Evolutionary conservation across 192 early-diverging fungal species (phyloP).

Genomic region (Linnemannia hyalina): DNA sequence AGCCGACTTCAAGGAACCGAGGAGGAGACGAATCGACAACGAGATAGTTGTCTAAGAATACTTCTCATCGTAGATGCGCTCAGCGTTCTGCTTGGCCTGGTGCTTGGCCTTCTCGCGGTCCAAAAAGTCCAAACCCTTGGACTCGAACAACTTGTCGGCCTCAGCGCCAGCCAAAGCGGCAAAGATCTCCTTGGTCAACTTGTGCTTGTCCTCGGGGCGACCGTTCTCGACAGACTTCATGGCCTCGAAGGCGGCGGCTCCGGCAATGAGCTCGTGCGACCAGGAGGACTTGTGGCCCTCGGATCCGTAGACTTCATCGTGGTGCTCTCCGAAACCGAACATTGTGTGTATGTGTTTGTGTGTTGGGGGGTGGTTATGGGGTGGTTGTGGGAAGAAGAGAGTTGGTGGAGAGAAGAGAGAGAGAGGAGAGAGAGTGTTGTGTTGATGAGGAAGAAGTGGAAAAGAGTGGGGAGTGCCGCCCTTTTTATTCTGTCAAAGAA

Average conservation of each 20-base stretch:
- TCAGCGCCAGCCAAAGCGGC: constrained; percentile 58
- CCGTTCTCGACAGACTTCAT: constrained; percentile 50
- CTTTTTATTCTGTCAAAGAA: constrained; percentile 1
- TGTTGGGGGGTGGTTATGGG: no score
- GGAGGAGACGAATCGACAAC: neutral
- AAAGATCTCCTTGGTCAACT: constrained; percentile 56
- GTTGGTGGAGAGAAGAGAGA: neutral
- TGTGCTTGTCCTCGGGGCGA: constrained; percentile 41
- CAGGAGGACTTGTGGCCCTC: constrained; percentile 29
- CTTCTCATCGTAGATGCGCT: constrained; percentile 53
- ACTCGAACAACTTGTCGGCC: constrained; percentile 60
- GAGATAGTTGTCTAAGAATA: constrained; percentile 7
- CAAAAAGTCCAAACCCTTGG: constrained; percentile 64
- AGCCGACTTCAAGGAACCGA: neutral
- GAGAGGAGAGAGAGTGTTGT: neutral
- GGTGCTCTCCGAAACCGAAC: constrained; percentile 43
- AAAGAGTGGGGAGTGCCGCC: neutral
- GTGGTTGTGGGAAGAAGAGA: neutral
- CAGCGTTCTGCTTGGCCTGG: constrained; percentile 59
- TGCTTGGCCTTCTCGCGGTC: constrained; percentile 64
- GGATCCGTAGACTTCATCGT: constrained; percentile 19
- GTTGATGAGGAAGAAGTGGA: neutral
- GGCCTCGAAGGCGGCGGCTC: constrained; percentile 62
- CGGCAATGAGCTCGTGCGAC: constrained; percentile 42
- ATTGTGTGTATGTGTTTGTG: neutral